Evolutionary conservation across 2,329 filamentous ascomycete genomes (phyloP).

Genomic region (Fusarium mundagurra): DNA sequence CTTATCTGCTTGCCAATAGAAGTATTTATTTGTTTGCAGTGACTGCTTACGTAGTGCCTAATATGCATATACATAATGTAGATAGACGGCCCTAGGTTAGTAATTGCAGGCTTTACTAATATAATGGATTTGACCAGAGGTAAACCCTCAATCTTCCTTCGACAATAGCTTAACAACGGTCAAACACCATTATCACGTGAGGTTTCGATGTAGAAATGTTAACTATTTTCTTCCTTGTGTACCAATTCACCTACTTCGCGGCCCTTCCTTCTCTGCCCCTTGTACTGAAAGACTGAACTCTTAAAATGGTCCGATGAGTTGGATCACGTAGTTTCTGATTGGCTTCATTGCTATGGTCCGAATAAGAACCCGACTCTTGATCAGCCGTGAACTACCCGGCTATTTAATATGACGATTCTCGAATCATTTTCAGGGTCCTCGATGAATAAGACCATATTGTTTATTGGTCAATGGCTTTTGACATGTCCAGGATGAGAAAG

Average conservation of each 20-base stretch:
- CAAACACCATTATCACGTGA: neutral
- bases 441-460: constrained; percentile 42
- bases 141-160: neutral
- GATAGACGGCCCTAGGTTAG: neutral
- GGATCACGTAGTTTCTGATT: constrained; percentile 25
- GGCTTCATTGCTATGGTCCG: constrained; percentile 24
- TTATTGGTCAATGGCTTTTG: constrained; percentile 38
- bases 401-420: constrained; percentile 35
- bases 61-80: constrained; percentile 1
- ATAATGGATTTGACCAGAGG: neutral
- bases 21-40: neutral
- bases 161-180: neutral
- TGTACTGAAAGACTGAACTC: neutral
- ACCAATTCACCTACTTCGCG: neutral
- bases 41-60: constrained; percentile 13
- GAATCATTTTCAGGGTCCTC: constrained; percentile 36
- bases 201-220: neutral
- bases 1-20: constrained; percentile 28
- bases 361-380: constrained; percentile 41
- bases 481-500: neutral
- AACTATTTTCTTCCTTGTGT: neutral
- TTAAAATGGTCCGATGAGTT: constrained; percentile 39
- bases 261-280: constrained; percentile 5
- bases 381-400: constrained; percentile 24
- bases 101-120: neutral